phyloP scores from a whole-genome alignment of 1,284 basidiomycete species.

The Mycosarcoma mackinlayi region DNA sequence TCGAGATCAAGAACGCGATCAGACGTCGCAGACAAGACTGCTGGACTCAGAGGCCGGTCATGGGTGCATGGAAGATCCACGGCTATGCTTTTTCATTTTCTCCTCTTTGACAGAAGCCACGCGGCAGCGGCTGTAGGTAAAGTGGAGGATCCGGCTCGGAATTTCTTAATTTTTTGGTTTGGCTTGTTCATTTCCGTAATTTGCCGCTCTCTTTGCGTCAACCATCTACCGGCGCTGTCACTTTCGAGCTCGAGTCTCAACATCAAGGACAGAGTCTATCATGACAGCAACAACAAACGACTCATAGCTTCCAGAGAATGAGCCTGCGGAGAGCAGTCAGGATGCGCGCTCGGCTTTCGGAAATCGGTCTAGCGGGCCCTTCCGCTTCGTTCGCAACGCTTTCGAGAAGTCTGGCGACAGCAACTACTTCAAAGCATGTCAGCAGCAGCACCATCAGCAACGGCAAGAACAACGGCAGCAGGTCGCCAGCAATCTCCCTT shows the following conservation, averaged over 20 bases:
- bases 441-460: neutral
- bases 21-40: neutral
- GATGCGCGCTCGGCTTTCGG: neutral
- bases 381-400: neutral
- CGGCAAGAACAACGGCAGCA: neutral
- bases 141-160: neutral
- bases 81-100: slow-evolving; percentile 9
- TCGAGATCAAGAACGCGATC: neutral
- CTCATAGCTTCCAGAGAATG: neutral
- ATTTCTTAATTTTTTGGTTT: slow-evolving; percentile 1
- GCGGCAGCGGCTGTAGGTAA: neutral
- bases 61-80: neutral
- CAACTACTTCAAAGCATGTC: neutral
- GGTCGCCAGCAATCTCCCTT: neutral
- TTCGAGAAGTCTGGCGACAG: neutral
- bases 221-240: neutral
- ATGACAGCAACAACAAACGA: neutral
- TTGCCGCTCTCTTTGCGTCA: neutral
- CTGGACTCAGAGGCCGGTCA: neutral
- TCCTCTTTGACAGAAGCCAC: too few relatives aligned
- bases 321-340: neutral
- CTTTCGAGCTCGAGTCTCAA: too few relatives aligned
- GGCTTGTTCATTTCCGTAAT: neutral
- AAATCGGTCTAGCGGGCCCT: neutral
- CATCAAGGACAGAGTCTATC: neutral